Conservation (phyloP, 352 stramenopile species). For the Pythium myriotylum region DNA sequence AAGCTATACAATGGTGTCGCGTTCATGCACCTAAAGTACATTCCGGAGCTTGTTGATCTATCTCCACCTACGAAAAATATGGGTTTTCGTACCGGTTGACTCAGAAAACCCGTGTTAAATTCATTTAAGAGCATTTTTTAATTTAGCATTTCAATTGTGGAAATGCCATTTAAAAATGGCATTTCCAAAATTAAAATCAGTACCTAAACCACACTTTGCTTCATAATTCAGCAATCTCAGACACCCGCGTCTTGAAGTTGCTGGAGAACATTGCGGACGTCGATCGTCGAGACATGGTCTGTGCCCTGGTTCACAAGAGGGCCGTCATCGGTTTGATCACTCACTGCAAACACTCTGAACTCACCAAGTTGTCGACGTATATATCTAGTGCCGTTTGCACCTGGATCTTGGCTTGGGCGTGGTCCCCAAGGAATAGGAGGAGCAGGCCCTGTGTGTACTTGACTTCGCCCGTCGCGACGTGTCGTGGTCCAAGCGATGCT, state of each 20-base stretch:
- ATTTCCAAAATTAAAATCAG: too few relatives aligned
- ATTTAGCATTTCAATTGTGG: too few relatives aligned
- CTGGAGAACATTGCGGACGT: neutral
- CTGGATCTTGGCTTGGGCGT: conserved; percentile 49
- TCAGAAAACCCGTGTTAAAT: too few relatives aligned
- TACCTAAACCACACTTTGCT: too few relatives aligned
- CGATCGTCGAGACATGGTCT: neutral
- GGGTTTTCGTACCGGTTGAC: too few relatives aligned
- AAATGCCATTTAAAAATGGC: too few relatives aligned
- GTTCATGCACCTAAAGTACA: too few relatives aligned
- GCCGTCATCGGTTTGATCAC: neutral
- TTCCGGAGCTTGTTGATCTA: too few relatives aligned
- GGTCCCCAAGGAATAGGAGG: conserved; percentile 52
- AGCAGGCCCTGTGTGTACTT: conserved; percentile 65
- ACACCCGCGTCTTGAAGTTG: neutral
- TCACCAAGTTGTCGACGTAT: conserved; percentile 59
- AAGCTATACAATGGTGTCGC: too few relatives aligned
- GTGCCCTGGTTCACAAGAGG: neutral
- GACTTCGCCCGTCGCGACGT: conserved; percentile 64
- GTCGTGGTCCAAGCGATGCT: conserved; percentile 41
- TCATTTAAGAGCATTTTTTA: too few relatives aligned
- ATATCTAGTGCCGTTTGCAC: conserved; percentile 57
- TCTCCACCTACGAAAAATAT: too few relatives aligned
- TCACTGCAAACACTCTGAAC: neutral
- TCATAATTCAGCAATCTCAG: too few relatives aligned